A percentile compares a stretch with the other conserved stretches of the same genome.
phyloP scores from a whole-genome alignment of 108 stramenopile genomes.

The Aurantiochytrium sp. region DNA sequence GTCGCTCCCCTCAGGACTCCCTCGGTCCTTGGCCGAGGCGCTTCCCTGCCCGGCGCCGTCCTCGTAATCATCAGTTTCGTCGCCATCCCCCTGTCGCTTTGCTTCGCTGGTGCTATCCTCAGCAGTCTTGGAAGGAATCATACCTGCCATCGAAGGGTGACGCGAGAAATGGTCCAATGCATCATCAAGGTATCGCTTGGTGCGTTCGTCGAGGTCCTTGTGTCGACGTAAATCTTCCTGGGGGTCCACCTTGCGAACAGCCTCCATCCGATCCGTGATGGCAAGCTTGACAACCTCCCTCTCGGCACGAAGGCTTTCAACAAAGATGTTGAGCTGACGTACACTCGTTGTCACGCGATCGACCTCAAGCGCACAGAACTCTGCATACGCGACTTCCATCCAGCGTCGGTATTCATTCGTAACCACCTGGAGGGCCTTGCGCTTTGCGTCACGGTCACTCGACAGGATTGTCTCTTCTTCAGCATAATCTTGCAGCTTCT shows the following conservation, averaged over 20 bases:
- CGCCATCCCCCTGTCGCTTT: too few relatives aligned
- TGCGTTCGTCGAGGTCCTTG: neutral
- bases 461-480: neutral
- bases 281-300: neutral
- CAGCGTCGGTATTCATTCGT: neutral
- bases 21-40: too few relatives aligned
- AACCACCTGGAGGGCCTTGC: neutral
- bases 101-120: neutral
- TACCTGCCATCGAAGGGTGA: neutral
- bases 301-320: neutral
- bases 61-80: too few relatives aligned
- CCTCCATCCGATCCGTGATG: neutral
- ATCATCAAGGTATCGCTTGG: neutral
- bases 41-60: too few relatives aligned
- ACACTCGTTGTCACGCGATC: neutral
- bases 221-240: neutral
- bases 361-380: neutral
- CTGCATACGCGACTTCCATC: neutral
- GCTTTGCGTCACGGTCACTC: neutral
- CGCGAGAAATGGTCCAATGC: neutral
- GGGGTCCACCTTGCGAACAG: neutral
- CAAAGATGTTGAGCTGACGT: neutral
- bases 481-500: neutral
- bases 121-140: neutral
- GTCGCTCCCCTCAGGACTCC: too few relatives aligned